These are phyloP conservation scores for Solanum bulbocastanum DNA, from an alignment of 257 asterid genomes.

Conservation along the genomic window DNA sequence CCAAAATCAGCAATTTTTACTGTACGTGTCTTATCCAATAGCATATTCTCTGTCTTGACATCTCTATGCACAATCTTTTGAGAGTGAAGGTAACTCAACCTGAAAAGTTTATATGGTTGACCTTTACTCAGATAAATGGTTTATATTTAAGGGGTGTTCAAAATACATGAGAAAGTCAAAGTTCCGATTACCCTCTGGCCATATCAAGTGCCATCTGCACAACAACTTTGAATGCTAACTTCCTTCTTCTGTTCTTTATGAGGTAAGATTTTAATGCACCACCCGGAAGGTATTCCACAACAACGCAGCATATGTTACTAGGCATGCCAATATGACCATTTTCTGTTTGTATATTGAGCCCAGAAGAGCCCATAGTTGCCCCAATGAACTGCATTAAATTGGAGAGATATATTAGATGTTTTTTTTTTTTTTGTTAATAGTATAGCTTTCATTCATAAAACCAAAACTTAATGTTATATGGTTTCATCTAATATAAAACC, in stretches of 20 bases:
- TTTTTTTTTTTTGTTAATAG: too few relatives aligned
- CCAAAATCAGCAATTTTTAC: constrained; percentile 90
- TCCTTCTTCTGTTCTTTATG: constrained; percentile 64
- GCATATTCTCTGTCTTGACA: constrained; percentile 84
- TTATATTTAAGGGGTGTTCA: background rate
- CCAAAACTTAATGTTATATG: too few relatives aligned
- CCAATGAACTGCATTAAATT: constrained; percentile 57
- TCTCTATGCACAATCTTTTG: constrained; percentile 83
- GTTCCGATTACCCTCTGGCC: constrained; percentile 56
- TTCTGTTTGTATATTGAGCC: constrained; percentile 67
- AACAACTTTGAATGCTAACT: constrained; percentile 79
- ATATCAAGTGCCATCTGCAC: constrained; percentile 80
- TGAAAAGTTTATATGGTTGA: constrained; percentile 11
- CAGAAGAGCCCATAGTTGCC: constrained; percentile 84
- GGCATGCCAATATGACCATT: constrained; percentile 85
- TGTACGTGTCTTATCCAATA: constrained; percentile 63
- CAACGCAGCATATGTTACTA: constrained; percentile 66
- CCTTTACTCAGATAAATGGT: background rate
- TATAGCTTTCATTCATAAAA: too few relatives aligned
- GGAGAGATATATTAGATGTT: background rate
- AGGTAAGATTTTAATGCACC: constrained; percentile 78
- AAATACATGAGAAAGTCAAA: background rate
- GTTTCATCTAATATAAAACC: too few relatives aligned
- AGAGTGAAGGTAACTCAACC: constrained; percentile 83
- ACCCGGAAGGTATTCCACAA: constrained; percentile 80